These are phyloP conservation scores for Mycena vitilis DNA, from an alignment of 768 basidiomycete genomes.

Conservation along the genomic window DNA sequence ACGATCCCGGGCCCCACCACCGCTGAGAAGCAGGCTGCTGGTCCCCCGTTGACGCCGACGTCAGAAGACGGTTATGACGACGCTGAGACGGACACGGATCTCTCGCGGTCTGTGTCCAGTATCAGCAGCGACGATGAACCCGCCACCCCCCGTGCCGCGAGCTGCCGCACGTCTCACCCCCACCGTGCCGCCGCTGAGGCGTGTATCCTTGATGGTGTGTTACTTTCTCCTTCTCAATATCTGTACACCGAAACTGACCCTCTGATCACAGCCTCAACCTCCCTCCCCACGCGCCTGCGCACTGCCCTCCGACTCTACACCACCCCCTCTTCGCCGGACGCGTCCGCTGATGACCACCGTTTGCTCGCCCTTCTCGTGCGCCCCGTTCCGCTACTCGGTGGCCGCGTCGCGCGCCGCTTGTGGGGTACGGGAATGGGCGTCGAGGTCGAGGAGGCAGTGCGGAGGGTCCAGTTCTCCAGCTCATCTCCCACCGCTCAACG, in stretches of 20 bases:
- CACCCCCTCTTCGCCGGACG: neutral
- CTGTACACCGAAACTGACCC: neutral
- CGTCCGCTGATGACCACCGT: conserved; percentile 13
- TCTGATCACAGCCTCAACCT: conserved; percentile 19
- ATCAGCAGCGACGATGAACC: conserved; percentile 20
- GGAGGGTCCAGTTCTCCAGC: conserved; percentile 30
- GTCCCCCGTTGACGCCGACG: neutral
- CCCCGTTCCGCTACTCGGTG: conserved; percentile 37
- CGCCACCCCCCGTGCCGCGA: conserved; percentile 8
- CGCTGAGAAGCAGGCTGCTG: neutral
- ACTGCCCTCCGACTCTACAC: conserved; percentile 27
- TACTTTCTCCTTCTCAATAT: neutral
- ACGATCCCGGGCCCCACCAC: neutral
- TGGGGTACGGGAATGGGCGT: conserved; percentile 54
- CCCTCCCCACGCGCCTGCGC: conserved; percentile 32
- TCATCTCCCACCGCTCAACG: neutral
- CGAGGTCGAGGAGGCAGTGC: conserved; percentile 64
- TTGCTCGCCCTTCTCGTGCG: conserved; percentile 43
- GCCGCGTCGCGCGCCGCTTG: conserved; percentile 38
- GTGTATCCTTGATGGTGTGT: conserved; percentile 47
- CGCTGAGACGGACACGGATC: conserved; percentile 25
- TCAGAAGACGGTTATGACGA: conserved; percentile 21
- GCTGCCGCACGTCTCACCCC: neutral
- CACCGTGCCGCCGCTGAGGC: conserved; percentile 38
- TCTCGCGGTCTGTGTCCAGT: conserved; percentile 24